Evolutionary conservation across 2,329 filamentous ascomycete genomes (phyloP), one percentile per base, ranked within the genome.

Genomic region (Lasiodiplodia sp.): DNA sequence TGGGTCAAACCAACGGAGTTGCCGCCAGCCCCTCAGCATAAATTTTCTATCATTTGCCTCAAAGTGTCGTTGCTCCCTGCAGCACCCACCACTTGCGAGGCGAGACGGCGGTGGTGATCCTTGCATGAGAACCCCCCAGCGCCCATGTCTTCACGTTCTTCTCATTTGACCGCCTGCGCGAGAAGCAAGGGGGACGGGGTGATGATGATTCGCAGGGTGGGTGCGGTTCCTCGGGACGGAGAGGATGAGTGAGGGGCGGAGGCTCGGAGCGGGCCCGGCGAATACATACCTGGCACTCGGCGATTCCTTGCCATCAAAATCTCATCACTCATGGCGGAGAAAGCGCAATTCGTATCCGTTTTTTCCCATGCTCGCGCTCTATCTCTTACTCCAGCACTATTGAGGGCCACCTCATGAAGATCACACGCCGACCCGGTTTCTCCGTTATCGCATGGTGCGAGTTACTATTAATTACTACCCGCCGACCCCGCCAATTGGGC

Each of bases 191-290:
- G 60, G 60, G 40, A 28, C n/a, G 12, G 23, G 16, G 47, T 52
- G 60, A 31, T 38, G 60, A 64, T 64, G 60, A 64, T 64, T 52
- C 60, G 60, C 60, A 64, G 60, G 58, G 58, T 44, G 38, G n/a
- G n/a, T 47, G 18, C n/a, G 34, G 60, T 47, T 47, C 31, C 47
- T 64, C 60, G 51, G 38, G 60, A 49, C 11, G 23, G 21, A 34
- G 47, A 21, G 47, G 52, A 31, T 7, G 60, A 28, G 16, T 18
- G 40, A 52, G 60, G 25, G 44, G 60, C 47, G 47, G 44, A 51
- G 31, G 40, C 31, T 64, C 60, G 58, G 58, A 8, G 58, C 58
- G 44, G 25, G 58, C 40, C 44, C 38, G 40, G 38, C 57, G 38
- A 60, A 60, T 60, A n/a, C 31, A 34, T 34, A 34, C 31, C 31